Evolutionary conservation across 23 red algal genomes (phyloP).

Genomic region (Gracilaria caudata): DNA sequence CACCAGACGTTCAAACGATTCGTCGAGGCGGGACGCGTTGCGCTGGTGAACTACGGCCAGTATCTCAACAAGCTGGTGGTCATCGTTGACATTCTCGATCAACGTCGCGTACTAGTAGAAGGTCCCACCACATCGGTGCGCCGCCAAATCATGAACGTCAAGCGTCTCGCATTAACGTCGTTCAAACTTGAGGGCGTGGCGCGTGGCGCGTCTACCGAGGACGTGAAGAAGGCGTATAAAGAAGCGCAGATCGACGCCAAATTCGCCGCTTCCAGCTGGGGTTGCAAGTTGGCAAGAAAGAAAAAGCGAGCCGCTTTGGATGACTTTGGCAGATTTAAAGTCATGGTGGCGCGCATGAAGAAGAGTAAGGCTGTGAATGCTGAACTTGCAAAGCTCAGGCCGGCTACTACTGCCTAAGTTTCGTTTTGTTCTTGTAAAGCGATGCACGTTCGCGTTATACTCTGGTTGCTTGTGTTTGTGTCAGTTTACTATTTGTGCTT

Average conservation of each 20-base stretch:
- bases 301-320: constrained; percentile 67
- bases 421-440: background rate
- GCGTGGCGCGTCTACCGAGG: constrained; percentile 52
- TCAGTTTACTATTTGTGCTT: background rate
- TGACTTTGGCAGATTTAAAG: constrained; percentile 97
- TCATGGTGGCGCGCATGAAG: constrained; percentile 90
- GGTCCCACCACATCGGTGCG: constrained; percentile 56
- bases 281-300: constrained; percentile 78
- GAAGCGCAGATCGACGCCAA: constrained; percentile 59
- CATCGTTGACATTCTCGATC: constrained; percentile 94
- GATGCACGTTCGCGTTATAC: background rate
- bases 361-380: constrained; percentile 64
- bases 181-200: constrained; percentile 68
- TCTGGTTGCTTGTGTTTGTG: background rate
- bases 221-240: constrained; percentile 59
- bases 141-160: constrained; percentile 82
- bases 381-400: constrained; percentile 47
- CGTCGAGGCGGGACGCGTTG: constrained; percentile 89
- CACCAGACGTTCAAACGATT: constrained; percentile 79
- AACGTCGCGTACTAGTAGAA: constrained; percentile 80
- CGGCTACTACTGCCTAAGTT: constrained; percentile 15
- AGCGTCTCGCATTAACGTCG: constrained; percentile 81
- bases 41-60: constrained; percentile 80
- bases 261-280: constrained; percentile 82
- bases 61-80: constrained; percentile 82